A percentile compares a stretch with the other conserved stretches of the same genome.
phyloP scores from a whole-genome alignment of 495 filamentous ascomycete species.

The Hypoxylon trugodes region DNA sequence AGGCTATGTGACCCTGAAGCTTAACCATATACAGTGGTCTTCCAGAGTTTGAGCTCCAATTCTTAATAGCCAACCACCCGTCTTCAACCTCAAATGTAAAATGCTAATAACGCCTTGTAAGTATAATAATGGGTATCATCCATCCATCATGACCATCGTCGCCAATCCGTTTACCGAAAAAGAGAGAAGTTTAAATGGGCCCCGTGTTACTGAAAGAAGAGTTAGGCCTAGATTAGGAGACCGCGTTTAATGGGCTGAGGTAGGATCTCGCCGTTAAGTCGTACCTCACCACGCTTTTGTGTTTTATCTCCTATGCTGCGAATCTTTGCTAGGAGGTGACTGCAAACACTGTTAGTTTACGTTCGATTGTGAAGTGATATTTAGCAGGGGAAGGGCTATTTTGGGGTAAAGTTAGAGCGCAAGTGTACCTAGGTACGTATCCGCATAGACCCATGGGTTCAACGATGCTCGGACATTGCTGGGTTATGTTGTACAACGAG shows the following conservation, averaged over 20 bases:
- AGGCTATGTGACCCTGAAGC: too few relatives aligned
- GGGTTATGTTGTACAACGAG: slow-evolving; percentile 13
- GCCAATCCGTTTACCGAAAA: background rate
- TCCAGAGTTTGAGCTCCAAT: too few relatives aligned
- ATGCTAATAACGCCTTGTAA: background rate
- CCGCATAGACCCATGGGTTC: too few relatives aligned
- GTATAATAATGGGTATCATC: slow-evolving; percentile 22
- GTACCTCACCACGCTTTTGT: slow-evolving; percentile 29
- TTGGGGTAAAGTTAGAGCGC: background rate
- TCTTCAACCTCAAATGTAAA: background rate
- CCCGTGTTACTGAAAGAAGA: too few relatives aligned
- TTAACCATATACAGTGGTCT: too few relatives aligned
- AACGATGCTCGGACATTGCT: background rate
- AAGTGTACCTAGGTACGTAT: too few relatives aligned
- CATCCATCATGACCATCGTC: slow-evolving; percentile 2
- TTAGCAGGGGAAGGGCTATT: background rate
- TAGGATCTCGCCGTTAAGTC: slow-evolving; percentile 36
- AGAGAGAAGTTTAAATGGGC: background rate
- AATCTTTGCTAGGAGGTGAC: slow-evolving; percentile 57
- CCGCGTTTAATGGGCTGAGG: slow-evolving; percentile 50
- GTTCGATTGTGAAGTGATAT: background rate
- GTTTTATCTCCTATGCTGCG: slow-evolving; percentile 48
- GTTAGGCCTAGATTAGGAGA: slow-evolving; percentile 41
- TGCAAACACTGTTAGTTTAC: slow-evolving; percentile 35
- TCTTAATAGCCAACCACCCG: too few relatives aligned